Conservation (phyloP, 2,329 filamentous ascomycete species). For the Dendrostoma leiphaemia region DNA sequence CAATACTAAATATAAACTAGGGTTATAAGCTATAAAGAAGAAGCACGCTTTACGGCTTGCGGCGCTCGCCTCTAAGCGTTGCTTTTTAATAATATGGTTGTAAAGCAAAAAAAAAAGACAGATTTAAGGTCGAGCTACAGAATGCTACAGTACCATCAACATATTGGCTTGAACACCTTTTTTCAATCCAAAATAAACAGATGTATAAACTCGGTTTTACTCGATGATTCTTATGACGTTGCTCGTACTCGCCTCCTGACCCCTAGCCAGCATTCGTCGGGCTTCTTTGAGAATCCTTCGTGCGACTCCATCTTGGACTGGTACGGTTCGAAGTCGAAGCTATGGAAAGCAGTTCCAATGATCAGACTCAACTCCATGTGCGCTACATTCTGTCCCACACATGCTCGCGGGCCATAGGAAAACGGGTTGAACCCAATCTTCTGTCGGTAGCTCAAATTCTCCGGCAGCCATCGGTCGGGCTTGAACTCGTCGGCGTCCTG, state of each 20-base stretch:
- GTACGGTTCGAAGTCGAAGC: conserved; percentile 45
- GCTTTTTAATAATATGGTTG: too few species aligned
- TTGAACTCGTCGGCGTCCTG: conserved; percentile 52
- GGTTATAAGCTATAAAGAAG: too few species aligned
- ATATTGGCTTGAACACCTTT: too few species aligned
- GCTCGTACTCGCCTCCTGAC: conserved; percentile 49
- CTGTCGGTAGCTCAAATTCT: conserved; percentile 56
- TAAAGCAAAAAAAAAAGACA: too few species aligned
- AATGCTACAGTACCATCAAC: too few species aligned
- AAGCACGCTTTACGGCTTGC: too few species aligned
- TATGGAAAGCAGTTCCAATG: conserved; percentile 59
- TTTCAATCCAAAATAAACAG: too few species aligned
- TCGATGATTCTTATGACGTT: too few species aligned
- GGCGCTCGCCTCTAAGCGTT: too few species aligned
- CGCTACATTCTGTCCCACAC: conserved; percentile 77
- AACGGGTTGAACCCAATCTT: conserved; percentile 76
- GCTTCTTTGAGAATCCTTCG: conserved; percentile 81
- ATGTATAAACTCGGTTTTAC: too few species aligned
- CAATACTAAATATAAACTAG: too few species aligned
- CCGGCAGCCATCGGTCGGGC: conserved; percentile 68
- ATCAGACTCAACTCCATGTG: conserved; percentile 87
- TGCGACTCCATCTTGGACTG: conserved; percentile 68
- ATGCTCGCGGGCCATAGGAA: conserved; percentile 65
- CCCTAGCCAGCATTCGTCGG: conserved; percentile 64
- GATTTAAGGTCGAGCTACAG: too few species aligned